Percentiles rank a stretch among this genome's conserved stretches.
Conservation (phyloP, 2,329 filamentous ascomycete genomes). For the Hypoxylon sp. region DNA sequence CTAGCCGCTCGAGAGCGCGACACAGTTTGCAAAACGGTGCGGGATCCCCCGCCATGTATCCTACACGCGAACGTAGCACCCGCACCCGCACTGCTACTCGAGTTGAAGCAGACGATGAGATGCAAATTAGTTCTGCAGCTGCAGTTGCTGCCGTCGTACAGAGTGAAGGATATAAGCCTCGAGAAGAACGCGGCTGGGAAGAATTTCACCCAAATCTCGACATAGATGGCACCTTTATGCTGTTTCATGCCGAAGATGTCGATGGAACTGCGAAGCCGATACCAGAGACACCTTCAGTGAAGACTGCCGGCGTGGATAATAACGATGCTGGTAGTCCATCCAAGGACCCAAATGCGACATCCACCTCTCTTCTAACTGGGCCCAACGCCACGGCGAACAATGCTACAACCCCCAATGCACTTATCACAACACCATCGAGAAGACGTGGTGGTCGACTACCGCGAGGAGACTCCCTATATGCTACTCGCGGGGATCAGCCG, state of each 20-base stretch:
- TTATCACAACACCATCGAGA: conserved; percentile 59
- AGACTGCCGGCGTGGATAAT: conserved; percentile 56
- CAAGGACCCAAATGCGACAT: conserved; percentile 61
- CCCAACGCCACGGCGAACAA: conserved; percentile 58
- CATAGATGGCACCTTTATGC: conserved; percentile 83
- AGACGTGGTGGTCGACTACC: conserved; percentile 64
- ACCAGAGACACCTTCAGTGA: conserved; percentile 56
- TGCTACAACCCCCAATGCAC: conserved; percentile 49
- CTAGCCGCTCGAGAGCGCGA: conserved; percentile 67
- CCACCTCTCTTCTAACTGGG: conserved; percentile 59
- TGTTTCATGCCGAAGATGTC: conserved; percentile 87
- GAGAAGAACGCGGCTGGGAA: conserved; percentile 97
- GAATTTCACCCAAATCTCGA: conserved; percentile 97
- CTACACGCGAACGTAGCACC: conserved; percentile 71
- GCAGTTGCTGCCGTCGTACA: conserved; percentile 90
- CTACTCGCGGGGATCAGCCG: conserved; percentile 63
- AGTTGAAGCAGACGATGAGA: conserved; percentile 68
- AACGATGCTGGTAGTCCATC: conserved; percentile 64
- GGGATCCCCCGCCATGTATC: conserved; percentile 63
- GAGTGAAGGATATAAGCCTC: conserved; percentile 95
- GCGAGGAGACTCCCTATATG: conserved; percentile 70
- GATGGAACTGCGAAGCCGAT: conserved; percentile 76
- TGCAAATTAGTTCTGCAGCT: conserved; percentile 88
- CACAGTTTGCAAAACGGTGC: conserved; percentile 66
- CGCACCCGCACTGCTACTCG: conserved; percentile 68